Base-by-base conservation (phyloP, 331 rosid species). In the Acacia pycnantha region DNA sequence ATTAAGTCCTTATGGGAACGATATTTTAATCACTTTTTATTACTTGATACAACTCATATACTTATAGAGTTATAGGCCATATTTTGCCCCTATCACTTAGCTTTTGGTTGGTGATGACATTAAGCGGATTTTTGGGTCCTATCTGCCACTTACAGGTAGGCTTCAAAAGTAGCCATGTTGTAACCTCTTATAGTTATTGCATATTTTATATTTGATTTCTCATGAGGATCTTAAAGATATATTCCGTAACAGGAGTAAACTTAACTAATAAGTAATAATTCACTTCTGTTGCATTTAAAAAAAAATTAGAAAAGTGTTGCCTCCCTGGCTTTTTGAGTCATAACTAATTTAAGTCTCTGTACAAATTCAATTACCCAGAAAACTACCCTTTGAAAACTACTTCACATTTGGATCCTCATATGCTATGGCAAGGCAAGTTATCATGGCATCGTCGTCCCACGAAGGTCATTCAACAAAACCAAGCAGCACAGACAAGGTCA, bases 101-200 rank as follows among this genome's bases (percentile, higher is more conserved):
- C 87, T 94, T 96, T 91, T 96, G 98, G 99, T 8, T 91, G 84
- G 99, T 96, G 80, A 88, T 94, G 84, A 92, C 99, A 12, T 86
- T 91, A 10, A 96, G 99, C 76, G 99, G 99, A 77, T 62, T 92
- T 88, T 85, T 94, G 90, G 99, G 98, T 76, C 91, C 95, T 35
- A 96, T 96, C 84, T 92, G 98, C 88, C 56, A 96, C 99, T 21
- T 96, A 94, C 91, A 93, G 98, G 99, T 96, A 65, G 76, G 77
- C n/a, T 74, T 13, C 21, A 4, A 62, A 62, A 5, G 19, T 2
- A 62, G 37, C 40, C 18, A 62, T 62, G 37, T 21, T 26, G 3
- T 61, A 27, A 11, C 9, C 29, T 16, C 26, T 67, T 79, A 31
- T 11, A n/a, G 58, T 61, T 71, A 6, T 47, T 70, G 8, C 37